These are phyloP conservation scores for Clonostachys byssicola DNA, from an alignment of 2,329 filamentous ascomycete species.

Conservation along the genomic window DNA sequence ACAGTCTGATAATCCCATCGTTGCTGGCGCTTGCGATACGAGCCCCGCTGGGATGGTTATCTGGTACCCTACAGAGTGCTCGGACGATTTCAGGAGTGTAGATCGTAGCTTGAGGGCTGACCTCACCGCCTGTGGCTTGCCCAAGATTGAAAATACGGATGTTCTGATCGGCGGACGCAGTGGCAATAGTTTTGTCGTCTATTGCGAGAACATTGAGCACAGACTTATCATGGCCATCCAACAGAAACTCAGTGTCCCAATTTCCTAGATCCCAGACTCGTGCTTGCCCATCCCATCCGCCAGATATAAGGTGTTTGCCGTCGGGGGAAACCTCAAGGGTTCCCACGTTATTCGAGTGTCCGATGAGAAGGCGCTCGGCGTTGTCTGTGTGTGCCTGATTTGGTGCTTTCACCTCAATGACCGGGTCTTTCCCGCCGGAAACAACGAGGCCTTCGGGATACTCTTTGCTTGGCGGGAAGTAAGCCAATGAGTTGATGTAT, in stretches of 20 bases:
- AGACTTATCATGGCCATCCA: constrained; percentile 70
- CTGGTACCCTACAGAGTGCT: constrained; percentile 78
- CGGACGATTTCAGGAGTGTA: constrained; percentile 79
- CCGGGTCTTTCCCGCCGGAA: constrained; percentile 85
- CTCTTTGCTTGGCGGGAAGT: constrained; percentile 62
- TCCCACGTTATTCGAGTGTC: constrained; percentile 86
- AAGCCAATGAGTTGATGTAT: constrained; percentile 85
- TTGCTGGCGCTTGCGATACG: constrained; percentile 96
- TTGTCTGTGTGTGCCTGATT: constrained; percentile 64
- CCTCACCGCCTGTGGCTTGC: constrained; percentile 48
- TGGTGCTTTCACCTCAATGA: constrained; percentile 84
- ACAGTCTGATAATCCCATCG: constrained; percentile 83
- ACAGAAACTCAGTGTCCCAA: constrained; percentile 71
- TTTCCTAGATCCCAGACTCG: constrained; percentile 82
- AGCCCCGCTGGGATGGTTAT: constrained; percentile 72
- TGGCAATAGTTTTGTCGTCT: constrained; percentile 76
- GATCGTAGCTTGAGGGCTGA: constrained; percentile 48
- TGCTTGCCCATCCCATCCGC: constrained; percentile 88
- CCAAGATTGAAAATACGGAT: constrained; percentile 80
- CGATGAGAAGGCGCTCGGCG: constrained; percentile 80
- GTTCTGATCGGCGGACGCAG: constrained; percentile 85
- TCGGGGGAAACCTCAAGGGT: constrained; percentile 74
- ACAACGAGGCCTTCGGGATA: constrained; percentile 78
- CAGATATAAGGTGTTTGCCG: constrained; percentile 76
- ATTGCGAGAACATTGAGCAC: constrained; percentile 92